phyloP scores from a whole-genome alignment of 768 basidiomycete genomes.

The Mycena galericulata region DNA sequence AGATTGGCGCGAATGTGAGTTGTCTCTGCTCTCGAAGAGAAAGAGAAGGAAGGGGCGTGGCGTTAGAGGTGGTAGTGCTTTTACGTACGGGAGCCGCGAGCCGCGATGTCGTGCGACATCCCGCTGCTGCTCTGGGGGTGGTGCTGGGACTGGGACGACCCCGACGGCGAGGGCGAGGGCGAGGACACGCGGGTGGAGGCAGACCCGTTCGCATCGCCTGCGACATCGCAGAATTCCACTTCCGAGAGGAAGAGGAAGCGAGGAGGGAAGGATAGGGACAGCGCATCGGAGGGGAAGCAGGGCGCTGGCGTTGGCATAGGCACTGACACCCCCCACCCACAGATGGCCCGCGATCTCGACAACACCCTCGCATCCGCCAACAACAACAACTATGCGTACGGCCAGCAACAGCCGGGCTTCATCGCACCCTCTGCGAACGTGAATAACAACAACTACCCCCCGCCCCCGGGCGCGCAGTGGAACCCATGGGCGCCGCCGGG shows the following conservation, averaged over 20 bases:
- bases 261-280: too few species aligned
- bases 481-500: slow-evolving; percentile 33
- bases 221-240: too few species aligned
- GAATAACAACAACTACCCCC: slow-evolving; percentile 27
- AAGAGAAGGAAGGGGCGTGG: background rate
- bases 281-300: too few species aligned
- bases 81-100: slow-evolving; percentile 7
- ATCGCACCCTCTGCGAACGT: too few species aligned
- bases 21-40: slow-evolving; percentile 18
- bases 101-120: slow-evolving; percentile 26
- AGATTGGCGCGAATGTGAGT: slow-evolving; percentile 72
- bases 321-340: slow-evolving; percentile 26
- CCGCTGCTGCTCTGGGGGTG: slow-evolving; percentile 38
- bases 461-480: slow-evolving; percentile 19
- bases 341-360: slow-evolving; percentile 78
- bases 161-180: slow-evolving; percentile 2
- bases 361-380: slow-evolving; percentile 27
- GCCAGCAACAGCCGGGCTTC: slow-evolving; percentile 28
- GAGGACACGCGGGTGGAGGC: background rate
- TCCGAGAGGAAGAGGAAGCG: too few species aligned
- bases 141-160: slow-evolving; percentile 35
- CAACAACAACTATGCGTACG: slow-evolving; percentile 35
- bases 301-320: background rate
- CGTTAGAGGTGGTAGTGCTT: slow-evolving; percentile 1
- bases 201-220: too few species aligned